phyloP scores from a whole-genome alignment of 1,139 yeast species.

The Candida frijolesensis region DNA sequence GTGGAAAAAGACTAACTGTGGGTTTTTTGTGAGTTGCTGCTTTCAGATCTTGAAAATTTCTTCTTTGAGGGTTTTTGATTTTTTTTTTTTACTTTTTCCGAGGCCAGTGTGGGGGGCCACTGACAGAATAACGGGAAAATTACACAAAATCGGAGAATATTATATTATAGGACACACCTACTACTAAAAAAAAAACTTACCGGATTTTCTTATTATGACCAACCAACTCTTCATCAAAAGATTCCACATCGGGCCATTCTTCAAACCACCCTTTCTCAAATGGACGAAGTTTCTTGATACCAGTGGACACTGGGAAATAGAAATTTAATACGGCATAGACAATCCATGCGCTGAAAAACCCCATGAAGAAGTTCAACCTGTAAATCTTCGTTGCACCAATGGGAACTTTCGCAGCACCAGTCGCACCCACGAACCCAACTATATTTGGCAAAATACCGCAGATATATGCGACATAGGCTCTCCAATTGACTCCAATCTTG shows the following conservation, averaged over 20 bases:
- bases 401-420: slow-evolving; percentile 67
- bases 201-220: slow-evolving; percentile 21
- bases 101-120: background rate
- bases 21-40: too few relatives aligned
- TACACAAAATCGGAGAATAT: too few relatives aligned
- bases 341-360: slow-evolving; percentile 60
- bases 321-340: slow-evolving; percentile 53
- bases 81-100: background rate
- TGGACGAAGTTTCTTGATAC: slow-evolving; percentile 53
- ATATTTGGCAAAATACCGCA: slow-evolving; percentile 81
- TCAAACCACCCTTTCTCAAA: slow-evolving; percentile 67
- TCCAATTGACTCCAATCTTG: slow-evolving; percentile 73
- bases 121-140: too few relatives aligned
- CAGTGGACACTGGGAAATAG: slow-evolving; percentile 59
- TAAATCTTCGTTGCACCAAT: slow-evolving; percentile 76
- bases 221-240: slow-evolving; percentile 52
- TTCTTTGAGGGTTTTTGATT: background rate
- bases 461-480: slow-evolving; percentile 72
- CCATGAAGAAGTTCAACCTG: slow-evolving; percentile 73
- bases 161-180: too few relatives aligned
- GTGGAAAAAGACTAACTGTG: background rate
- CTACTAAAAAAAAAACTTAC: too few relatives aligned
- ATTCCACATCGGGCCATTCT: slow-evolving; percentile 60
- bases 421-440: slow-evolving; percentile 86
- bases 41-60: background rate